Percentiles rank a stretch among this genome's conserved stretches.
Evolutionary conservation across 306 rosid genomes (phyloP).

Genomic region (Hylodesmum podocarpum): DNA sequence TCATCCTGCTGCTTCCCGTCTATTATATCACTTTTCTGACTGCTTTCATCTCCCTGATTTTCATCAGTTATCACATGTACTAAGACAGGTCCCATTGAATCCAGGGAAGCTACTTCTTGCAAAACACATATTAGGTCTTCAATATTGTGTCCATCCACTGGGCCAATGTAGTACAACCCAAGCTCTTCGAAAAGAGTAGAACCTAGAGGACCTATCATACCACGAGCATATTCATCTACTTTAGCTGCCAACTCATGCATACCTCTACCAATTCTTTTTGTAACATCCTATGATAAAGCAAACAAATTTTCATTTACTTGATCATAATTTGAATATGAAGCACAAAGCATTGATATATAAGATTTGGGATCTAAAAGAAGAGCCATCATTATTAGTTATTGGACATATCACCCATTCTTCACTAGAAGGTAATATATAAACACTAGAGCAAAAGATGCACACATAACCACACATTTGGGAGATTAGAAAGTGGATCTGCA

Average conservation of each 20-base stretch:
- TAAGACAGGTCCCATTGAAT: slow-evolving; percentile 95
- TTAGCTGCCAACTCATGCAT: slow-evolving; percentile 97
- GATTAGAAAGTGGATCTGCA: neutral
- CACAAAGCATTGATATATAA: neutral
- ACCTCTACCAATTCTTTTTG: slow-evolving; percentile 82
- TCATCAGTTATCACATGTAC: slow-evolving; percentile 87
- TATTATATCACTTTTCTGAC: slow-evolving; percentile 32
- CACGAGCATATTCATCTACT: slow-evolving; percentile 97
- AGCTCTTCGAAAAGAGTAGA: slow-evolving; percentile 97
- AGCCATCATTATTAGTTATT: neutral
- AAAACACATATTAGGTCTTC: slow-evolving; percentile 80
- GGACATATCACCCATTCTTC: neutral
- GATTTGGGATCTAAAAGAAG: neutral
- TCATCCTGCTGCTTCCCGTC: slow-evolving; percentile 46
- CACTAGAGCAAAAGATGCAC: neutral
- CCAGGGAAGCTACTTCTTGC: slow-evolving; percentile 82
- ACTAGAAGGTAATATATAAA: slow-evolving; percentile 15
- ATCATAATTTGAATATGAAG: slow-evolving; percentile 14
- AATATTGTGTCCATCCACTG: slow-evolving; percentile 89
- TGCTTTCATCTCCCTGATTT: slow-evolving; percentile 50
- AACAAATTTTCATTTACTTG: neutral
- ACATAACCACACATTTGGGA: neutral
- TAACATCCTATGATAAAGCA: slow-evolving; percentile 64
- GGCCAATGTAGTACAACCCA: slow-evolving; percentile 94
- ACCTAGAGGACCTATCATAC: slow-evolving; percentile 91